Evolutionary conservation across 768 basidiomycete species (phyloP).

Genomic region (Roridomyces roridus): DNA sequence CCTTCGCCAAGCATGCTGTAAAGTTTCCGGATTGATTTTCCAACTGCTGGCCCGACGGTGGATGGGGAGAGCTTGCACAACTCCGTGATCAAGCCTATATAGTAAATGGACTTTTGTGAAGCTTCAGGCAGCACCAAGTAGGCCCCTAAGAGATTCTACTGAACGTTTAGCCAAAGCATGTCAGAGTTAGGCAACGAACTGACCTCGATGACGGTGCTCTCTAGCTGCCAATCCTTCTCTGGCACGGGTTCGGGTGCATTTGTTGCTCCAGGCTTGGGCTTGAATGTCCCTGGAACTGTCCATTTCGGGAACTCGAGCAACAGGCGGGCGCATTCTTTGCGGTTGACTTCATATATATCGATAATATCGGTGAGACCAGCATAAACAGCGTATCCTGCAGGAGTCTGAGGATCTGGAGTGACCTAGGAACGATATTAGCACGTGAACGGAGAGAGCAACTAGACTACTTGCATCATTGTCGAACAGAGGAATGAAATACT

Average conservation of each 20-base stretch:
- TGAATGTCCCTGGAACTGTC: constrained; percentile 85
- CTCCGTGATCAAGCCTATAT: constrained; percentile 88
- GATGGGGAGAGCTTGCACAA: constrained; percentile 92
- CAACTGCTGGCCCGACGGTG: constrained; percentile 95
- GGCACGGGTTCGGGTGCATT: constrained; percentile 53
- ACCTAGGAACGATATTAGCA: constrained; percentile 51
- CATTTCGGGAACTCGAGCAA: constrained; percentile 88
- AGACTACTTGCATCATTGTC: constrained; percentile 53
- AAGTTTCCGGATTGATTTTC: constrained; percentile 90
- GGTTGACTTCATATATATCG: constrained; percentile 93
- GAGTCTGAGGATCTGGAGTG: constrained; percentile 75
- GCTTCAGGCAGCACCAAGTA: constrained; percentile 82
- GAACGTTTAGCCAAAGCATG: background rate
- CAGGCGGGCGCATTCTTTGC: constrained; percentile 91
- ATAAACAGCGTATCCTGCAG: constrained; percentile 81
- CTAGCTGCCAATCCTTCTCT: constrained; percentile 84
- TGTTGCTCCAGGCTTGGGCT: constrained; percentile 71
- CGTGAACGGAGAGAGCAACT: background rate
- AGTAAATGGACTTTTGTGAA: constrained; percentile 81
- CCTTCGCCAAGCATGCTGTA: constrained; percentile 83
- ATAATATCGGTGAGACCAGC: constrained; percentile 77
- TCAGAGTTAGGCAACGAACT: constrained; percentile 15
- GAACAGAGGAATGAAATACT: constrained; percentile 72
- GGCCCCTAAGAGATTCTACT: constrained; percentile 73
- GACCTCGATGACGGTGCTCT: constrained; percentile 89